phyloP scores from a whole-genome alignment of 495 filamentous ascomycete species.

The Hypomontagnella submonticulosa region DNA sequence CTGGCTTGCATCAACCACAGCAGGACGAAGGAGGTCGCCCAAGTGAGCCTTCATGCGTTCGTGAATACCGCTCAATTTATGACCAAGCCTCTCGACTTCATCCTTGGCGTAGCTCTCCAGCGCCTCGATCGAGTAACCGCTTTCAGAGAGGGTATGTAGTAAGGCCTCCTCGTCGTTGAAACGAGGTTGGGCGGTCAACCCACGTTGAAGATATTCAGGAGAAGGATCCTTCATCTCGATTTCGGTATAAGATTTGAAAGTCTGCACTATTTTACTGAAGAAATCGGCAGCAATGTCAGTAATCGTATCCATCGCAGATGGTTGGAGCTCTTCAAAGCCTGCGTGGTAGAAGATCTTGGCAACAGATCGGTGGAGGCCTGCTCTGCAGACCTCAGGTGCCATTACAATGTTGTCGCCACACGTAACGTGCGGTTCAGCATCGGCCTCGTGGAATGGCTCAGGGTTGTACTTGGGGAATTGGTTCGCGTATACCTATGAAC shows the following conservation, averaged over 20 bases:
- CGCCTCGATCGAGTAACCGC: slow-evolving; percentile 81
- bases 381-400: slow-evolving; percentile 78
- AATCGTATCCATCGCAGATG: slow-evolving; percentile 87
- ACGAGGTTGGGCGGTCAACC: slow-evolving; percentile 61
- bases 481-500: slow-evolving; percentile 87
- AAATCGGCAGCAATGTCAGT: slow-evolving; percentile 93
- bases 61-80: slow-evolving; percentile 85
- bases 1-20: slow-evolving; percentile 78
- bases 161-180: slow-evolving; percentile 86
- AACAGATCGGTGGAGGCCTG: slow-evolving; percentile 87
- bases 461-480: slow-evolving; percentile 98
- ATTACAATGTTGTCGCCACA: slow-evolving; percentile 90
- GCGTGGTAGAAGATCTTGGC: slow-evolving; percentile 96
- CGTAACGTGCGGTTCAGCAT: slow-evolving; percentile 84
- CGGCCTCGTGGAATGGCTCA: slow-evolving; percentile 86
- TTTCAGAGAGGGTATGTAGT: slow-evolving; percentile 83
- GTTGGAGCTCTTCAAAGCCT: slow-evolving; percentile 97
- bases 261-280: slow-evolving; percentile 82
- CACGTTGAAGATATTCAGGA: slow-evolving; percentile 44
- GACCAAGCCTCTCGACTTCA: slow-evolving; percentile 87
- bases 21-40: slow-evolving; percentile 89
- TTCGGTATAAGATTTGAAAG: slow-evolving; percentile 84
- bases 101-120: slow-evolving; percentile 93
- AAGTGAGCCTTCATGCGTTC: slow-evolving; percentile 92
- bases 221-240: slow-evolving; percentile 70